phyloP scores from a whole-genome alignment of 2,329 filamentous ascomycete species.

The Pseudogymnoascus destructans region DNA sequence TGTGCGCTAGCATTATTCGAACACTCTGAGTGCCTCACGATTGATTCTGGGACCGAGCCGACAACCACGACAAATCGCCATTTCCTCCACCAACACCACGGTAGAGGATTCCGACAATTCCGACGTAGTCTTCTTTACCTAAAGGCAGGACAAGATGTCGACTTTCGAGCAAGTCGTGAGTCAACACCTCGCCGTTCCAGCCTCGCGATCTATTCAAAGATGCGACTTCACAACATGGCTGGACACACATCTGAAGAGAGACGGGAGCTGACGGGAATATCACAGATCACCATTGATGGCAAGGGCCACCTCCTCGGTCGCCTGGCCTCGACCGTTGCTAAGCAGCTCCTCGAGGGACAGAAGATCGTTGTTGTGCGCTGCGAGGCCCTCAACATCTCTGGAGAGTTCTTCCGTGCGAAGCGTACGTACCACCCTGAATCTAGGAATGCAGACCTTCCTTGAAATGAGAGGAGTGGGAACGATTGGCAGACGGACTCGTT shows the following conservation, averaged over 20 bases:
- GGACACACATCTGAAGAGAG: neutral
- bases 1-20: conserved; percentile 8
- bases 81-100: conserved; percentile 26
- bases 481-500: conserved; percentile 8
- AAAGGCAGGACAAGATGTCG: conserved; percentile 42
- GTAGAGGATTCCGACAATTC: conserved; percentile 25
- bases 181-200: conserved; percentile 25
- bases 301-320: conserved; percentile 99
- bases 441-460: neutral
- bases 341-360: conserved; percentile 97
- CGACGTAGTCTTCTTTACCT: conserved; percentile 26
- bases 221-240: conserved; percentile 7
- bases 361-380: conserved; percentile 99
- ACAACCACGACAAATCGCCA: conserved; percentile 24
- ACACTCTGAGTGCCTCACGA: conserved; percentile 9
- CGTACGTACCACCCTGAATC: conserved; percentile 54
- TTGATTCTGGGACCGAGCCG: conserved; percentile 15
- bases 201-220: conserved; percentile 6
- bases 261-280: conserved; percentile 8
- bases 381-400: conserved; percentile 99
- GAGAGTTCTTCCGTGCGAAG: conserved; percentile 99
- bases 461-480: conserved; percentile 12
- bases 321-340: conserved; percentile 93
- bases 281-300: conserved; percentile 95
- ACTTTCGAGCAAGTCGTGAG: conserved; percentile 60